Conservation (phyloP, 192 early-diverging fungal genomes). For the Allomyces macrogynus region DNA sequence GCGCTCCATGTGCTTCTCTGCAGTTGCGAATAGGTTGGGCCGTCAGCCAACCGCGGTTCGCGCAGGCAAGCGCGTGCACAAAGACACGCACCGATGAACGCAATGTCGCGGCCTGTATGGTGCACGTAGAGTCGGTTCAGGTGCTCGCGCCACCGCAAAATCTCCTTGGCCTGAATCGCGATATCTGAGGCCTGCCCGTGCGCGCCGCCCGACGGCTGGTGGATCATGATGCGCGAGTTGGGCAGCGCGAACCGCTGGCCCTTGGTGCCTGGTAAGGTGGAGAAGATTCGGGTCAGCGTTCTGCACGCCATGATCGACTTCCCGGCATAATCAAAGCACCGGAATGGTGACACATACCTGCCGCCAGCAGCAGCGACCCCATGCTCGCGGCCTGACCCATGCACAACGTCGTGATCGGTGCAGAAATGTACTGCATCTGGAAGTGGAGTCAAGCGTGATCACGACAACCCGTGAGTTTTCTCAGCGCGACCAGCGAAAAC, state of each 20-base stretch:
- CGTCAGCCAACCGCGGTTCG: conserved; percentile 1
- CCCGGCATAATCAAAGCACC: background rate
- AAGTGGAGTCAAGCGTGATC: too few species aligned
- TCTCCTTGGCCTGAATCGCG: conserved; percentile 91
- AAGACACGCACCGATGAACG: conserved; percentile 43
- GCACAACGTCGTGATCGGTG: conserved; percentile 81
- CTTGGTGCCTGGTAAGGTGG: conserved; percentile 25
- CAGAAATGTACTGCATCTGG: conserved; percentile 63
- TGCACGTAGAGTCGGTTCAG: conserved; percentile 70
- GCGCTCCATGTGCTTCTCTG: conserved; percentile 75
- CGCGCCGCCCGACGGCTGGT: conserved; percentile 92
- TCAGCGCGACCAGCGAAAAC: conserved; percentile 3
- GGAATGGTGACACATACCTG: conserved; percentile 20
- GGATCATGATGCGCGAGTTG: conserved; percentile 88
- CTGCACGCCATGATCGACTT: background rate
- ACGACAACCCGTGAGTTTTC: background rate
- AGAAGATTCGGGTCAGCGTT: background rate
- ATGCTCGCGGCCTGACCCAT: conserved; percentile 96
- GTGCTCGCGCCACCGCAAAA: conserved; percentile 59
- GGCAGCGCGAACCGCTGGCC: conserved; percentile 74
- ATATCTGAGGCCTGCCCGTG: conserved; percentile 89
- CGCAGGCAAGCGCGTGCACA: background rate
- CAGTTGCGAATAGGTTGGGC: conserved; percentile 1
- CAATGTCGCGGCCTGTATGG: conserved; percentile 65
- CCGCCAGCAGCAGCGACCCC: conserved; percentile 81